phyloP scores from a whole-genome alignment of 179 eudicot genomes.

The Spinacia oleracea region DNA sequence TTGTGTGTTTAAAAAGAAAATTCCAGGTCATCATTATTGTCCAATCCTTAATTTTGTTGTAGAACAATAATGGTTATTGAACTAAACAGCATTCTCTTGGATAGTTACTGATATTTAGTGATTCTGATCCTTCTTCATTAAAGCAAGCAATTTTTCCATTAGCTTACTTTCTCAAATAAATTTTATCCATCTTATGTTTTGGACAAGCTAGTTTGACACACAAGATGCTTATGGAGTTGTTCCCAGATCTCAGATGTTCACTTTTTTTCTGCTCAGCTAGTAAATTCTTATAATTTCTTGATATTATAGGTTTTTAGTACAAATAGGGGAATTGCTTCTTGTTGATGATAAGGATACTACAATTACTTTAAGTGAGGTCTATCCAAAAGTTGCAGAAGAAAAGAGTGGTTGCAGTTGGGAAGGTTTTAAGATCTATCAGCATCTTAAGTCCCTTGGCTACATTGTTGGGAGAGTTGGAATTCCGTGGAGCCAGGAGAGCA shows the following conservation, averaged over 20 bases:
- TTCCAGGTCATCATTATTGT: background rate
- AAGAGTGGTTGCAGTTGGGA: constrained; percentile 72
- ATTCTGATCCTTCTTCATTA: background rate
- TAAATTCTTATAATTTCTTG: constrained; percentile 2
- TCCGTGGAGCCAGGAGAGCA: constrained; percentile 66
- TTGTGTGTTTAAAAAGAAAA: background rate
- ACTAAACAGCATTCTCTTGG: background rate
- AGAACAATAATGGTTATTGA: background rate
- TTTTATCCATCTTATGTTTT: background rate
- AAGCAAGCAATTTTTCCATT: background rate
- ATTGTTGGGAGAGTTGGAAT: constrained; percentile 62
- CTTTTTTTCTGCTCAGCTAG: background rate
- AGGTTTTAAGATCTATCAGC: constrained; percentile 66
- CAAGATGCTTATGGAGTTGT: constrained; percentile 6
- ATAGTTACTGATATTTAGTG: background rate
- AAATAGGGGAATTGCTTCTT: constrained; percentile 64
- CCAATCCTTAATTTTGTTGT: background rate
- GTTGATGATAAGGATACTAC: constrained; percentile 42
- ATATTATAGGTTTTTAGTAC: constrained; percentile 68
- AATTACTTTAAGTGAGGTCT: constrained; percentile 49
- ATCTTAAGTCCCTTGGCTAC: constrained; percentile 82
- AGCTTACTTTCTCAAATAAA: background rate
- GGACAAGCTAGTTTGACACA: background rate
- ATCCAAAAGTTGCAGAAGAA: constrained; percentile 56
- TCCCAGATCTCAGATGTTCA: background rate